Base-by-base conservation (phyloP, 257 asterid genomes). In the Euphrasia confusa region DNA sequence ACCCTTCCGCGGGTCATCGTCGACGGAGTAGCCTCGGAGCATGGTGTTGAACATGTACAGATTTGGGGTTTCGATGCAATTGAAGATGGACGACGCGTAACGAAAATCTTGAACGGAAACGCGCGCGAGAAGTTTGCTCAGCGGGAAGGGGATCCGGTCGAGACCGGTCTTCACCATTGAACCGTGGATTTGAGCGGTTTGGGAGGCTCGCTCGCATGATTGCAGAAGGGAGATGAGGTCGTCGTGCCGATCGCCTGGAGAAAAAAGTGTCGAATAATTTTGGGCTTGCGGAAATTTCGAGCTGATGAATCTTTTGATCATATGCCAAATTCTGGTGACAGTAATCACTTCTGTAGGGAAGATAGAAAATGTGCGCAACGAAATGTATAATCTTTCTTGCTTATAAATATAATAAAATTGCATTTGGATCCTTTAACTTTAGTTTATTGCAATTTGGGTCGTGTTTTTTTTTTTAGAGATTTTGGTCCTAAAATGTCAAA, bases 71-170 rank as follows among this genome's bases (percentile, higher is more conserved):
- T 65, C 37, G 17, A 75, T 71, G 37, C 55, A 67, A 28, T 66
- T 57, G 76, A 86, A 84, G 65, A 86, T 75, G 10, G 79, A 75
- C 76, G 74, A 61, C 40, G 86, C 83, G 57, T 84, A 84, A 39
- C 67, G 53, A 44, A 74, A 68, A 54, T 80, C 79, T 7, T 69
- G 84, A 40, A 49, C 60, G 27, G 83, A 79, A 52, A 74, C 24
- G 3, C 68, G 74, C 3, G 89, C 95, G 32, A 84, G 87, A 49
- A 86, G 81, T 57, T 84, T 86, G 83, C 92, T 81, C 21, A 80
- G 63, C 7, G 87, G 76, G 64, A 84, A 86, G 42, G 81, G 75
- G 7, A 71, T 55, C 14, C 5, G 69, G 65, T 81, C 84, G 28
- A 79, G 76, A 6, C 92, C 89, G 21, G 72, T 56, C 69, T 83